Percentiles rank a stretch among this genome's conserved stretches.
phyloP scores from a whole-genome alignment of 2,329 filamentous ascomycete species.

The Ascosphaera apis region DNA sequence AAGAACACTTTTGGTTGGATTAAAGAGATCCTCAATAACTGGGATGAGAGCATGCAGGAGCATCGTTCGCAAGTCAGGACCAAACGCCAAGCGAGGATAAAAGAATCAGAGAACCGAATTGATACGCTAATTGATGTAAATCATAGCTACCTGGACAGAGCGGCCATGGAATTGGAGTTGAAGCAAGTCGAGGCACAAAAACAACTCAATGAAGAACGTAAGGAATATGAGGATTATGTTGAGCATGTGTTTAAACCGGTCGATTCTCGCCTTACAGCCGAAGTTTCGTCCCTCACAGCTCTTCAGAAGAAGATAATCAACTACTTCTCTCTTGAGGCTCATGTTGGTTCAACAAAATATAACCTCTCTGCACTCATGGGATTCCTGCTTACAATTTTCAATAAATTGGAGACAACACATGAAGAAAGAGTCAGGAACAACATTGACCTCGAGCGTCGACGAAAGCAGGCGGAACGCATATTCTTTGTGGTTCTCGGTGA shows the following conservation, averaged over 20 bases:
- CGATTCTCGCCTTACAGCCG: conserved; percentile 24
- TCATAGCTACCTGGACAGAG: conserved; percentile 35
- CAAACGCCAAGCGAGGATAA: conserved; percentile 26
- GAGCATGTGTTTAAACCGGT: conserved; percentile 27
- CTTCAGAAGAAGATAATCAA: conserved; percentile 22
- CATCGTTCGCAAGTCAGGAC: conserved; percentile 24
- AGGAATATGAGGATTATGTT: conserved; percentile 28
- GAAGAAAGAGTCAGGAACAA: conserved; percentile 26
- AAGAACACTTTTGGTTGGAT: conserved; percentile 23
- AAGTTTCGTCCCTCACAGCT: conserved; percentile 26
- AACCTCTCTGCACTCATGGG: conserved; percentile 22
- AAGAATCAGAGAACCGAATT: conserved; percentile 28
- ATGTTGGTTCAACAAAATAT: conserved; percentile 11
- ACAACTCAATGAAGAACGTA: conserved; percentile 29
- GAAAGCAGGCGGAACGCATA: conserved; percentile 30
- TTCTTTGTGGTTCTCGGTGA: conserved; percentile 29
- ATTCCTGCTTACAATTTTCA: conserved; percentile 22
- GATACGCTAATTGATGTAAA: conserved; percentile 30
- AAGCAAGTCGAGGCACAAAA: conserved; percentile 27
- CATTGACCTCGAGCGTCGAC: conserved; percentile 29
- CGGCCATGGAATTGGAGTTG: conserved; percentile 30
- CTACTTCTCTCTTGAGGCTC: conserved; percentile 19
- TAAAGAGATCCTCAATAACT: conserved; percentile 17
- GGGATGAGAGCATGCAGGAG: conserved; percentile 23
- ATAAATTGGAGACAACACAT: conserved; percentile 26